Evolutionary conservation across 1,284 basidiomycete species (phyloP), one percentile per base, ranked within the genome.

Genomic region (Ceratobasidium sp.): DNA sequence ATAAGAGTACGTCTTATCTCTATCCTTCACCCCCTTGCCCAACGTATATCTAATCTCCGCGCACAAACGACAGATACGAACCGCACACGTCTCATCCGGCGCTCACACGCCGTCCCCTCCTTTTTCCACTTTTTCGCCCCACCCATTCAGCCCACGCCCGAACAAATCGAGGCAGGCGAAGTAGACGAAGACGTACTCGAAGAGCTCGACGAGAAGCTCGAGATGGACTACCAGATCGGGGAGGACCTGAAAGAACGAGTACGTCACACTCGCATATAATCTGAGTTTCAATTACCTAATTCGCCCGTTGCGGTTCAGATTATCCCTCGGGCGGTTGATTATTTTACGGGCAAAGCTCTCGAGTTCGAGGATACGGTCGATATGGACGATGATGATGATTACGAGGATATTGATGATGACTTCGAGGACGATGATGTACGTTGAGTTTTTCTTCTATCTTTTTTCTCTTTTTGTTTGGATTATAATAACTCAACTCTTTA

Each of bases 41-140:
- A n/a, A n/a, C n/a, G n/a, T n/a, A n/a, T n/a, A n/a, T n/a, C n/a
- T n/a, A n/a, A n/a, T n/a, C n/a, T n/a, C n/a, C n/a, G n/a, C n/a
- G n/a, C n/a, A n/a, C n/a, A n/a, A n/a, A 83, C 79, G 91, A 86
- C 26, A 70, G 38, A 77, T 80, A 33, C 20, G 26, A 96, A 97
- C 86, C 93, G 95, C 81, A 97, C 96, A 4, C 94, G 96, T 81
- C 89, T 96, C 73, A 93, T 98, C 80, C 92, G 94, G 85, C 97
- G 97, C 87, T 92, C 94, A 7, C 91, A 91, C 79, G 93, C 94
- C 17, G 92, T 93, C 6, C 94, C 96, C 54, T 97, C 96, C 15
- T 98, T 98, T 90, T 98, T 98, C 92, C 96, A 96, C 90, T 98
- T 98, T 87, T 98, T 98, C 90, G 88, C 88, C 77, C 96, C 96